A percentile compares a stretch with the other conserved stretches of the same genome.
Evolutionary conservation across 805 yeast species (phyloP).

Genomic region (Torulaspora microellipsoides): DNA sequence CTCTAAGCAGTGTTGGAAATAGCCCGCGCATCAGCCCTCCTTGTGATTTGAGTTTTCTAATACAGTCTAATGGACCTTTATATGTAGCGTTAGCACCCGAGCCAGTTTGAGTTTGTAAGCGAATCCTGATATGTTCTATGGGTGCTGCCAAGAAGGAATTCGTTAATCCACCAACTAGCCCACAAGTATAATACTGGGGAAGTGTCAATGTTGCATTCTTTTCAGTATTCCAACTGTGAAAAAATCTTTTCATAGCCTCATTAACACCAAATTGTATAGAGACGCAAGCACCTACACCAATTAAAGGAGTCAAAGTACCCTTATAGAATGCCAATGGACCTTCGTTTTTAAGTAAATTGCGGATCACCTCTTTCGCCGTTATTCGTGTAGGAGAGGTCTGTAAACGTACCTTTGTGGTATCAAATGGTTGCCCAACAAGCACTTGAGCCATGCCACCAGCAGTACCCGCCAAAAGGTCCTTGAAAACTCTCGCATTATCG

Average conservation of each 20-base stretch:
- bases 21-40: constrained; percentile 76
- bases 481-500: constrained; percentile 35
- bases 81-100: constrained; percentile 45
- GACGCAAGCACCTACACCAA: constrained; percentile 98
- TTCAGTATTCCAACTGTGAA: constrained; percentile 39
- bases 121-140: constrained; percentile 89
- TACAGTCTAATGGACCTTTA: constrained; percentile 47
- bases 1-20: constrained; percentile 77
- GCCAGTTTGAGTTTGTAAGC: constrained; percentile 74
- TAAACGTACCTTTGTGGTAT: constrained; percentile 86
- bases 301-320: constrained; percentile 88
- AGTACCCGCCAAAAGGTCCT: constrained; percentile 88
- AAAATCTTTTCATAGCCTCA: constrained; percentile 86
- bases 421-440: constrained; percentile 93
- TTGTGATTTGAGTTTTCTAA: constrained; percentile 46
- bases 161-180: constrained; percentile 88
- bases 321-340: constrained; percentile 86
- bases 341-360: constrained; percentile 66
- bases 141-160: constrained; percentile 89
- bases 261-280: constrained; percentile 94
- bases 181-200: constrained; percentile 72
- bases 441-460: constrained; percentile 96
- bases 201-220: constrained; percentile 39
- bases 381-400: constrained; percentile 83
- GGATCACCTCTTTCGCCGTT: constrained; percentile 67